Evolutionary conservation across 148 eudicot genomes (phyloP), one percentile per base, ranked within the genome.

Genomic region (Diospyros kaki): DNA sequence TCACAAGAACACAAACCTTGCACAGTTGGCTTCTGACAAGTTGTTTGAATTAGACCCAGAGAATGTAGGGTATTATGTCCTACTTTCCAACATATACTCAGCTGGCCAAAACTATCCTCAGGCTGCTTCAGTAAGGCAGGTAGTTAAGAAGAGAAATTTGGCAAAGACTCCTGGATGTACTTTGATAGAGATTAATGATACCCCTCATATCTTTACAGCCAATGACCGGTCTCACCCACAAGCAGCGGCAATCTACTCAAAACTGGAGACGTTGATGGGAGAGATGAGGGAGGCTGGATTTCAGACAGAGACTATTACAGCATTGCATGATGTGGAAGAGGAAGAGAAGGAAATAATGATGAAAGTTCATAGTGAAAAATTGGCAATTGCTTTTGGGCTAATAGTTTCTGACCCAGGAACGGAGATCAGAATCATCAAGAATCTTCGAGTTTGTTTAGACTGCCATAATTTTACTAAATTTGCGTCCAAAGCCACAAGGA

Each of bases 291-390:
- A 87, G 79, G 88, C 84, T 64, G 94, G 92, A 56, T 92, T 85
- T 80, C 89, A 86, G 82, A 83, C 87, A 6, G 94, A 92, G 55
- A 90, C 87, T n/a, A 70, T 53, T 40, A 88, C 85, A 74, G 86
- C 94, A 64, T 73, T 90, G 73, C 94, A 90, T 77, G 97, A 92
- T 83, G 97, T 92, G 64, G 94, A 92, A 79, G 97, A 90, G 60
- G 97, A 90, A 77, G 97, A 92, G 84, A 92, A 92, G 82, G 97
- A 92, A 79, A 77, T 92, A n/a, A 87, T 88, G 92, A 89, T 87
- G 54, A 87, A 77, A 46, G 92, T 92, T 73, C 97, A 90, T 59
- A 90, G 97, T 73, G 94, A 90, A 81, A 90, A 90, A 81, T 77
- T 92, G 79, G 97, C 94, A 39, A 92, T 90, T 77, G 88, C 94